Percentiles rank a stretch among this genome's conserved stretches.
These are phyloP conservation scores for Arachnomyces sp. DNA, from an alignment of 2,329 filamentous ascomycete species.

Conservation along the genomic window DNA sequence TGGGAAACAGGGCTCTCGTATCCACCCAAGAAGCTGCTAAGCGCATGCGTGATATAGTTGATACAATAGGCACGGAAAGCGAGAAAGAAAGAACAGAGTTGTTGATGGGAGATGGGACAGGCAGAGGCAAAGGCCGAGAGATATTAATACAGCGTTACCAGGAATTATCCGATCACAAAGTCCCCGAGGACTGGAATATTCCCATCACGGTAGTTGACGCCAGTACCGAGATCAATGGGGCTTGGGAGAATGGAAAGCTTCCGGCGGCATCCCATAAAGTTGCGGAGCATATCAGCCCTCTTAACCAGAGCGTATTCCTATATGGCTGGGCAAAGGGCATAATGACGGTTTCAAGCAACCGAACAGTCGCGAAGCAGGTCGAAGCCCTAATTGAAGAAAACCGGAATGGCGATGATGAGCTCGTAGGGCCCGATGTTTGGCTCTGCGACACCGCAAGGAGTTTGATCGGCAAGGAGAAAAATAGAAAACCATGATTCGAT, in stretches of 20 bases:
- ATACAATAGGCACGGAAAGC: conserved; percentile 54
- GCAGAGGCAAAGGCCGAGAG: conserved; percentile 23
- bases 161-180: conserved; percentile 45
- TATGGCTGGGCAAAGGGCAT: conserved; percentile 59
- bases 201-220: conserved; percentile 53
- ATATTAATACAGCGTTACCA: conserved; percentile 32
- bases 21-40: conserved; percentile 60
- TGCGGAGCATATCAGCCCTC: conserved; percentile 45
- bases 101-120: conserved; percentile 46
- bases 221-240: conserved; percentile 32
- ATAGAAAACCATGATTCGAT: conserved; percentile 23
- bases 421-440: conserved; percentile 56
- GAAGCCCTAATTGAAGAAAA: conserved; percentile 51
- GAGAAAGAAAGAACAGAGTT: conserved; percentile 55
- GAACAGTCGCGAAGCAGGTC: conserved; percentile 59
- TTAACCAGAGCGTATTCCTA: conserved; percentile 64
- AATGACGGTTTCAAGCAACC: conserved; percentile 66
- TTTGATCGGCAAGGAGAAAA: conserved; percentile 60
- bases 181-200: conserved; percentile 50
- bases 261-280: conserved; percentile 39
- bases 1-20: conserved; percentile 50
- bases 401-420: conserved; percentile 38
- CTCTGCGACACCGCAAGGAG: conserved; percentile 58
- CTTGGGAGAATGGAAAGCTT: conserved; percentile 31
- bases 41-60: conserved; percentile 60